Conservation (phyloP, 2,329 filamentous ascomycete species). For the Penicillium fuscoglaucum region DNA sequence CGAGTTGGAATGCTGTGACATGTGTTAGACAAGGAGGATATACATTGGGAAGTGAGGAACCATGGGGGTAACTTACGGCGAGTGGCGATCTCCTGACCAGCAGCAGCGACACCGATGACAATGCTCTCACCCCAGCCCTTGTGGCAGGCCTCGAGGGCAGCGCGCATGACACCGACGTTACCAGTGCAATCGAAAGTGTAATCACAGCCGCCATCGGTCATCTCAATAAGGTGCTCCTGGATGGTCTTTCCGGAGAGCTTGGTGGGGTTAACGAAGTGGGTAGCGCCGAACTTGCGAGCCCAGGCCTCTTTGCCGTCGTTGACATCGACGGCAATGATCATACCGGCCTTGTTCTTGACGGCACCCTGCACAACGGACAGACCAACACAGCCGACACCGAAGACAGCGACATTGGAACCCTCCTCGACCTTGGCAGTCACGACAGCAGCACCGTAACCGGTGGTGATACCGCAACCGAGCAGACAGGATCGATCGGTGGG, state of each 20-base stretch:
- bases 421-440: slow-evolving; percentile 91
- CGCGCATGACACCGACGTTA: slow-evolving; percentile 93
- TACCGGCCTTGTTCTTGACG: slow-evolving; percentile 72
- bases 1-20: slow-evolving; percentile 84
- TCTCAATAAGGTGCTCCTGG: slow-evolving; percentile 89
- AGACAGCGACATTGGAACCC: slow-evolving; percentile 85
- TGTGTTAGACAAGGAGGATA: slow-evolving; percentile 8
- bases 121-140: slow-evolving; percentile 99
- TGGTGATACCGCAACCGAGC: slow-evolving; percentile 97
- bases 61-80: slow-evolving; percentile 67
- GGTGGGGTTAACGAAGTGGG: slow-evolving; percentile 92
- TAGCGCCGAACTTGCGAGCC: slow-evolving; percentile 92
- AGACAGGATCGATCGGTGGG: slow-evolving; percentile 95
- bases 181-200: slow-evolving; percentile 99
- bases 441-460: slow-evolving; percentile 91
- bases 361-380: slow-evolving; percentile 93
- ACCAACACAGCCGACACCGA: slow-evolving; percentile 94
- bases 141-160: slow-evolving; percentile 94
- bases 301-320: slow-evolving; percentile 91
- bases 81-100: slow-evolving; percentile 92
- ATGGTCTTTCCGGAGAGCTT: slow-evolving; percentile 74
- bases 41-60: slow-evolving; percentile 10
- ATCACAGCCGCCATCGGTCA: slow-evolving; percentile 97
- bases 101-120: slow-evolving; percentile 94
- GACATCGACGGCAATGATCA: slow-evolving; percentile 68